Conservation (phyloP, 768 basidiomycete species). For the Calocybe gangraenosa region DNA sequence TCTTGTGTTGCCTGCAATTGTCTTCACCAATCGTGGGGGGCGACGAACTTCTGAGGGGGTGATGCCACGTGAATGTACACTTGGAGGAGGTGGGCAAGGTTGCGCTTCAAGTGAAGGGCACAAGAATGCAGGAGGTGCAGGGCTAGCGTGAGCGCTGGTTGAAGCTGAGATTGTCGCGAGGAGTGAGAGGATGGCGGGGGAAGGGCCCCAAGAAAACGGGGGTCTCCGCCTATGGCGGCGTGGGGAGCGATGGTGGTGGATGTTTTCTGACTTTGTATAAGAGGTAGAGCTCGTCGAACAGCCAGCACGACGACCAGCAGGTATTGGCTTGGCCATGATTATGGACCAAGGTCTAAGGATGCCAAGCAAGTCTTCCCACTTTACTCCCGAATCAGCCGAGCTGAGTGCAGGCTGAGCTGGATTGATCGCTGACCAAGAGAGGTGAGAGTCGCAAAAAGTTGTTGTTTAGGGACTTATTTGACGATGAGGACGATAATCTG, state of each 20-base stretch:
- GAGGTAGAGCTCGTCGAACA: constrained; percentile 18
- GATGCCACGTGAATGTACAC: constrained; percentile 4
- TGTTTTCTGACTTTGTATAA: background rate
- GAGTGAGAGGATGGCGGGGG: constrained; percentile 47
- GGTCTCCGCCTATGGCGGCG: constrained; percentile 14
- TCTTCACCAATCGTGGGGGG: constrained; percentile 14
- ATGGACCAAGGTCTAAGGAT: constrained; percentile 25
- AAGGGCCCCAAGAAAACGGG: constrained; percentile 31
- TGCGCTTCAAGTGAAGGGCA: constrained; percentile 44
- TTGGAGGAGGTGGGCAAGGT: constrained; percentile 2
- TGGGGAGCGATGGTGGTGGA: constrained; percentile 17
- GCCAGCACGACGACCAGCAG: constrained; percentile 21
- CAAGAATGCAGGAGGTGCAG: constrained; percentile 56
- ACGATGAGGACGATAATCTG: background rate
- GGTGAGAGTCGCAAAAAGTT: constrained; percentile 5
- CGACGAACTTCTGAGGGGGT: constrained; percentile 9
- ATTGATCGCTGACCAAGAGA: constrained; percentile 13
- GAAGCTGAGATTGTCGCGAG: constrained; percentile 53
- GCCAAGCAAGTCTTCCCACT: constrained; percentile 35
- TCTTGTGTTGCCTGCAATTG: constrained; percentile 12
- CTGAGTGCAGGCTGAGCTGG: background rate
- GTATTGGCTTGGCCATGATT: constrained; percentile 52
- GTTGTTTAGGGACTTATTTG: background rate
- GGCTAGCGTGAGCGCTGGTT: constrained; percentile 42
- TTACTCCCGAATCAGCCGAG: constrained; percentile 11